phyloP scores from a whole-genome alignment of 805 yeast species.

The Lipomyces japonicus region DNA sequence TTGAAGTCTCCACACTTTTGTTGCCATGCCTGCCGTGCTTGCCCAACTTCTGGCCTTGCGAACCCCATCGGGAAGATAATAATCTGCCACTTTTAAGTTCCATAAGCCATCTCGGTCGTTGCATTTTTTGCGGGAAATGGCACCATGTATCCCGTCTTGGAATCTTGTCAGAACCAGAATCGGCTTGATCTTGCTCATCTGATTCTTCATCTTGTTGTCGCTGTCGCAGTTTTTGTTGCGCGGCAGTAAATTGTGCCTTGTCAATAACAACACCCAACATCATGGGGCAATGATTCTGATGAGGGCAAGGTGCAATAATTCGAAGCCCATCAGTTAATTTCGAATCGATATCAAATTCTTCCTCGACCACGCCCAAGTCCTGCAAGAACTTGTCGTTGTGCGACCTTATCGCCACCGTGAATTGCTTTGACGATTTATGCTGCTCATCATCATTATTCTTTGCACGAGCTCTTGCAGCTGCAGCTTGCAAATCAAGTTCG shows the following conservation, averaged over 20 bases:
- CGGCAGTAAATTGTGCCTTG: no score
- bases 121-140: conserved; percentile 63
- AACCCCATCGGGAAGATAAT: conserved; percentile 67
- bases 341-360: conserved; percentile 5
- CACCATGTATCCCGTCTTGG: conserved; percentile 64
- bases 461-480: neutral
- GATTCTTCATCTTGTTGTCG: no score
- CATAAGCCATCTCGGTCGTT: conserved; percentile 72
- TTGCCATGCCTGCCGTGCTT: conserved; percentile 58
- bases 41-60: conserved; percentile 55
- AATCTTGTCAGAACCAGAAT: no score
- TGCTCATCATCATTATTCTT: neutral
- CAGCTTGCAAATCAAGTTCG: neutral
- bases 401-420: neutral
- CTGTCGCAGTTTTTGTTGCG: no score
- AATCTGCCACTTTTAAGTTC: conserved; percentile 81
- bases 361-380: neutral
- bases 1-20: conserved; percentile 61
- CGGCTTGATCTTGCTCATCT: no score
- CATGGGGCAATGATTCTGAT: conserved; percentile 80
- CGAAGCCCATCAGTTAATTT: conserved; percentile 49
- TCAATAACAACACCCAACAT: conserved; percentile 72
- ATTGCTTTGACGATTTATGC: neutral
- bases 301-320: conserved; percentile 86
- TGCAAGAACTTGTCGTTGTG: neutral